A percentile compares a stretch with the other conserved stretches of the same genome.
phyloP scores from a whole-genome alignment of 306 rosid genomes.

The Cyamopsis tetragonoloba region DNA sequence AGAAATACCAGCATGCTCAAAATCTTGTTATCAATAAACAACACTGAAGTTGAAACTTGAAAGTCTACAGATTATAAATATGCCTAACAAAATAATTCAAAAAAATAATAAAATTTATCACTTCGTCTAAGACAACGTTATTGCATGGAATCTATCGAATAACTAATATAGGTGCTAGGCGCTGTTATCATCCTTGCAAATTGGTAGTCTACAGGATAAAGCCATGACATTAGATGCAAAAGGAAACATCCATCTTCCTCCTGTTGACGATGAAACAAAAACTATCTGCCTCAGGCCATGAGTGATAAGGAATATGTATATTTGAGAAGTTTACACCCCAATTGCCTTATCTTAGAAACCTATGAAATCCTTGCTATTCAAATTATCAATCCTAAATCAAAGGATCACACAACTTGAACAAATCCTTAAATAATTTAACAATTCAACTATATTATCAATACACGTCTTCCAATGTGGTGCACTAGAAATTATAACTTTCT shows the following conservation, averaged over 20 bases:
- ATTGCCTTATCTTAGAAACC: background rate
- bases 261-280: background rate
- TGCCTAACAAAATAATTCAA: background rate
- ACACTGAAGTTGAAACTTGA: constrained; percentile 1
- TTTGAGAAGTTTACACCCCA: background rate
- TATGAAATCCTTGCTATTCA: background rate
- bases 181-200: background rate
- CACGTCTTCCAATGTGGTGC: background rate
- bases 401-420: background rate
- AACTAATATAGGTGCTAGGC: background rate
- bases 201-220: background rate
- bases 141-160: constrained; percentile 14
- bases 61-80: constrained; percentile 14
- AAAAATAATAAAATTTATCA: constrained; percentile 9
- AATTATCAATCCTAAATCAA: background rate
- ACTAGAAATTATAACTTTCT: background rate
- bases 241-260: background rate
- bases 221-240: background rate
- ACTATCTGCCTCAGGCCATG: background rate
- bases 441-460: background rate
- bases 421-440: background rate
- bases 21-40: background rate
- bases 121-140: constrained; percentile 4
- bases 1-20: constrained; percentile 17
- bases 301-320: background rate